These are phyloP conservation scores for Thuja plicata DNA, from an alignment of 83 land plant species.

Conservation along the genomic window DNA sequence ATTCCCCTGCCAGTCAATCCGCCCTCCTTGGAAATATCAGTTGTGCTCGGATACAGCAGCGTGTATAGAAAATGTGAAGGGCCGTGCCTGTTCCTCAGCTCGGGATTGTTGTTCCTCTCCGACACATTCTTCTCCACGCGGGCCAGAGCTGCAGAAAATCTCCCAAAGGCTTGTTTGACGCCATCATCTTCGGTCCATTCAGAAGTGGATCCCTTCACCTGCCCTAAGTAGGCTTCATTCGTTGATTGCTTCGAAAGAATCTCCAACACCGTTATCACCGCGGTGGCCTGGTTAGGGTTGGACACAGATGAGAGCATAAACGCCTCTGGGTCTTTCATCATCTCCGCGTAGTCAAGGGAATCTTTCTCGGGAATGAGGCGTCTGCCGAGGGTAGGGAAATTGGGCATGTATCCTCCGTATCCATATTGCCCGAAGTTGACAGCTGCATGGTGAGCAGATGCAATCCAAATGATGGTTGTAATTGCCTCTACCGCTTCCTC, in stretches of 20 bases:
- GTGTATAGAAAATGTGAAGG: constrained; percentile 64
- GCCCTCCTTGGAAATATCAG: constrained; percentile 28
- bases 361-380: constrained; percentile 54
- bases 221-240: constrained; percentile 71
- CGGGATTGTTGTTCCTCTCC: constrained; percentile 35
- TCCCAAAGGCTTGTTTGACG: constrained; percentile 45
- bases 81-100: constrained; percentile 47
- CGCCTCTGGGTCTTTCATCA: constrained; percentile 41
- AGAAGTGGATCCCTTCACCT: constrained; percentile 27
- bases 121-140: constrained; percentile 39
- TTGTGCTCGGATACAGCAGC: constrained; percentile 53
- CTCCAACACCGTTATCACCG: constrained; percentile 59
- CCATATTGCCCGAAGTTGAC: constrained; percentile 11
- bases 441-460: constrained; percentile 24
- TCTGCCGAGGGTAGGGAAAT: constrained; percentile 39
- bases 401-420: constrained; percentile 21
- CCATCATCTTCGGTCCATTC: constrained; percentile 58
- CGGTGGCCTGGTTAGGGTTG: constrained; percentile 43
- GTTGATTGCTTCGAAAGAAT: constrained; percentile 55
- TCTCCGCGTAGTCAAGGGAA: constrained; percentile 13
- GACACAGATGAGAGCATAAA: constrained; percentile 56
- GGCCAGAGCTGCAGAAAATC: constrained; percentile 32
- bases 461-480: constrained; percentile 18
- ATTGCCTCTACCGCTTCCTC: neutral
- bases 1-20: constrained; percentile 65